Base-by-base conservation (phyloP, 352 stramenopile species). In the Phytopythium delawarense region DNA sequence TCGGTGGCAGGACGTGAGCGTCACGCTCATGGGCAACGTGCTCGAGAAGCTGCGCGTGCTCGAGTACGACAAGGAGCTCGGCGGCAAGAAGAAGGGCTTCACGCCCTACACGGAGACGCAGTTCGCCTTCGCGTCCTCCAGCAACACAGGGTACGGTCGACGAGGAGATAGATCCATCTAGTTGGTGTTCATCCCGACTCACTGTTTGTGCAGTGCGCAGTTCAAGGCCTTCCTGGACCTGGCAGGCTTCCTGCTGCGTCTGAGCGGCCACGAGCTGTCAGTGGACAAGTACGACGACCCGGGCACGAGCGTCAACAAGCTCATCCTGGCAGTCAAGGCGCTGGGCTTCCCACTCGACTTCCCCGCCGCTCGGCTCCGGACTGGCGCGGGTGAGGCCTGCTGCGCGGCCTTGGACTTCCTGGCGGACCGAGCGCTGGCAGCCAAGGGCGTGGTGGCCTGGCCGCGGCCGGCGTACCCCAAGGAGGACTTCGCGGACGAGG, bases 281-380 rank as follows among this genome's bases (percentile, higher is more conserved):
- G 78, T 94, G 46, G 86, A 94, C 78, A 94, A 94, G 72, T 94
- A 92, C 67, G 86, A 94, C 78, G 84, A 94, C 71, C 80, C 84
- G 34, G 91, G 88, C 70, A 92, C 86, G 45, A 92, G 81, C 63
- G 77, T 92, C 67, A 94, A 94, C 78, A 94, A 94, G 60, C 80
- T 94, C 55, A 92, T 94, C 56, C 67, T 94, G 18, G 78, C 79
- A 51, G 78, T 92, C 59, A 94, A 94, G 62, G 76, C 85, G 21
- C 67, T 94, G 58, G 86, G 86, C 39, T 94, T 92, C 69, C 74
- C 81, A 46, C 80, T 94, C 20, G 86, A 94, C 56, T 93, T 91
- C 57, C 83, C 86, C 1, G 79, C 82, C 15, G 87, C 82, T 46
- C 91, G 91, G 61, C 76, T 94, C 25, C 88, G 88, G 23, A 71